phyloP scores from a whole-genome alignment of 73 alveolate species.

The Paramecium primaurelia region DNA sequence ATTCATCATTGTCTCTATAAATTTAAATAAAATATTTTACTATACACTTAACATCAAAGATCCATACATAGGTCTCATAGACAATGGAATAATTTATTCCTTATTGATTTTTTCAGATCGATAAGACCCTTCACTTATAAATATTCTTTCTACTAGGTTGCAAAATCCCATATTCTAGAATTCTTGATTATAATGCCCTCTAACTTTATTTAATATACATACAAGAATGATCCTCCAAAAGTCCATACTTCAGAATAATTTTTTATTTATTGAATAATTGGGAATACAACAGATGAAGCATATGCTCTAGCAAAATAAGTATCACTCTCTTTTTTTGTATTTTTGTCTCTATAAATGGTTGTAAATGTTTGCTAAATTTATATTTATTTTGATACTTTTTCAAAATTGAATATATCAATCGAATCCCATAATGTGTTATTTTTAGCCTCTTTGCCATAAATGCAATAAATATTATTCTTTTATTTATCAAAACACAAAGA shows the following conservation, averaged over 20 bases:
- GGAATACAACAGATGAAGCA: conserved; percentile 18
- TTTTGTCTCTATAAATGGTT: background rate
- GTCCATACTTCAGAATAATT: conserved; percentile 5
- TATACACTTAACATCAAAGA: background rate
- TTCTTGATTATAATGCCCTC: conserved; percentile 1
- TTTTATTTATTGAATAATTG: background rate
- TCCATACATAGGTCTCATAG: conserved; percentile 54
- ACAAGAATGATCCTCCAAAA: conserved; percentile 42
- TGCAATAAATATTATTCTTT: background rate
- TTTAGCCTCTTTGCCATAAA: conserved; percentile 31
- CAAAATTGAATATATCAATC: background rate
- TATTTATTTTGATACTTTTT: background rate
- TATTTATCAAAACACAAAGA: conserved; percentile 14
- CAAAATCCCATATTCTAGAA: background rate
- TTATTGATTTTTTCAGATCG: background rate
- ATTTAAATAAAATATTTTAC: background rate
- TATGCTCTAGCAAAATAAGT: conserved; percentile 28
- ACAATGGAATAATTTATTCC: background rate
- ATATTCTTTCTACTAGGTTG: background rate
- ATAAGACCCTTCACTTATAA: background rate
- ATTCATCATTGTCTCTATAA: conserved; percentile 2
- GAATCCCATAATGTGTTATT: background rate
- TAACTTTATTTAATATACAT: background rate
- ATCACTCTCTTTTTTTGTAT: background rate
- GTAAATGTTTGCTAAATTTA: background rate